These are phyloP conservation scores for Orobanche coerulescens DNA, from an alignment of 257 asterid species.

Conservation along the genomic window DNA sequence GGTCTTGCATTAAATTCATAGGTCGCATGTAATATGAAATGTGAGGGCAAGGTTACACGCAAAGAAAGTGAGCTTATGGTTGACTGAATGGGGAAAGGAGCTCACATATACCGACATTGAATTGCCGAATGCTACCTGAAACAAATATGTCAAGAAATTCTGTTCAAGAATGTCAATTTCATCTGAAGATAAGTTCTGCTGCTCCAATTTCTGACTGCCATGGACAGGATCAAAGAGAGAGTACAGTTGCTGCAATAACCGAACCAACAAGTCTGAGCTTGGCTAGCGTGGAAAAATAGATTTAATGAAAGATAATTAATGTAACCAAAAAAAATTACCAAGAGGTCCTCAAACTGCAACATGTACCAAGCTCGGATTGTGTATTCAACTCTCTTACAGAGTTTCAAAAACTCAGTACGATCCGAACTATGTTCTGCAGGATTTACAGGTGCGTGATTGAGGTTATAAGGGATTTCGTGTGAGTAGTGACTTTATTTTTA, in stretches of 20 bases:
- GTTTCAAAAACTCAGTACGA: slow-evolving; percentile 87
- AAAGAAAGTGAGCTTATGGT: slow-evolving; percentile 9
- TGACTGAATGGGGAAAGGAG: not conserved
- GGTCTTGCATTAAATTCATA: not conserved
- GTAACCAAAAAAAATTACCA: slow-evolving; percentile 39
- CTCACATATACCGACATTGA: not conserved
- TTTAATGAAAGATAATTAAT: not conserved
- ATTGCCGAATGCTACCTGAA: slow-evolving; percentile 46
- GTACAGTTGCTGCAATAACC: slow-evolving; percentile 73
- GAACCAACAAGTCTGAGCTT: not conserved
- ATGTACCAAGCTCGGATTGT: slow-evolving; percentile 95
- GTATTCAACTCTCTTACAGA: slow-evolving; percentile 95
- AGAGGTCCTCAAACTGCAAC: slow-evolving; percentile 96
- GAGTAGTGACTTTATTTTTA: not conserved
- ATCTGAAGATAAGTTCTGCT: slow-evolving; percentile 66
- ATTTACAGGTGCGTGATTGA: not conserved
- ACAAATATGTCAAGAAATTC: slow-evolving; percentile 72
- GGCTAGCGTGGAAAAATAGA: not conserved
- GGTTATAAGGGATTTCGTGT: not conserved
- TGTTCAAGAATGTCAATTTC: slow-evolving; percentile 85
- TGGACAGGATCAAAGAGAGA: slow-evolving; percentile 92
- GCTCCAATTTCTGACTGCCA: slow-evolving; percentile 80
- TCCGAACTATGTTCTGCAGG: slow-evolving; percentile 74
- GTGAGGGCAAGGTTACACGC: not conserved
- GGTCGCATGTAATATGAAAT: not conserved